phyloP scores from a whole-genome alignment of 148 eudicot species.

The Polygonum aviculare region DNA sequence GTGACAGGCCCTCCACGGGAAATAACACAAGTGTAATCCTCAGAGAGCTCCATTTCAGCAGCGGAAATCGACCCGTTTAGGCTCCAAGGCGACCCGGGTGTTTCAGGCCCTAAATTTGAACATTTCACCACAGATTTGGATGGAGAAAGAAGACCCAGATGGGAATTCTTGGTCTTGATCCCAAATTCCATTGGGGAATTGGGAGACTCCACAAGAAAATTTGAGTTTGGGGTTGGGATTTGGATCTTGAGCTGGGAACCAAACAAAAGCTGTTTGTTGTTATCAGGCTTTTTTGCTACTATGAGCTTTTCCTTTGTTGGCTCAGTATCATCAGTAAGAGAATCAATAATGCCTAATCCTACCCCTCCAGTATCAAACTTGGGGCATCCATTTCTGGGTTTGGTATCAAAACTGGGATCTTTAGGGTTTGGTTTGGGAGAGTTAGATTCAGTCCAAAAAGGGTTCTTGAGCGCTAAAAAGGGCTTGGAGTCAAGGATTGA shows the following conservation, averaged over 20 bases:
- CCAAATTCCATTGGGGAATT: slow-evolving; percentile 50
- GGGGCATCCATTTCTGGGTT: slow-evolving; percentile 13
- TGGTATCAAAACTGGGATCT: slow-evolving; percentile 21
- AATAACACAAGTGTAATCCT: slow-evolving; percentile 63
- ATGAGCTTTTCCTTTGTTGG: neutral
- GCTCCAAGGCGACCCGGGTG: slow-evolving; percentile 16
- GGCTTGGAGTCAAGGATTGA: slow-evolving; percentile 46
- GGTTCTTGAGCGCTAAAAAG: slow-evolving; percentile 25
- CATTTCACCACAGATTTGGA: neutral
- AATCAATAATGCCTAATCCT: slow-evolving; percentile 48
- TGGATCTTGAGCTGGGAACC: slow-evolving; percentile 50
- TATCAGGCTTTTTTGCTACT: slow-evolving; percentile 14
- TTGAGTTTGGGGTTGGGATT: slow-evolving; percentile 28
- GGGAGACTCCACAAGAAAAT: slow-evolving; percentile 22
- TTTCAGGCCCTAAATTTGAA: slow-evolving; percentile 13
- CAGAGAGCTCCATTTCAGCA: slow-evolving; percentile 56
- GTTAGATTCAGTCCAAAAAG: slow-evolving; percentile 27
- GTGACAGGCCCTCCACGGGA: slow-evolving; percentile 47
- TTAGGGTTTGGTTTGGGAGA: slow-evolving; percentile 17
- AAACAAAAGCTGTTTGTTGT: slow-evolving; percentile 27
- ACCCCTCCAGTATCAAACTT: slow-evolving; percentile 25
- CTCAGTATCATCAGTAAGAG: slow-evolving; percentile 19
- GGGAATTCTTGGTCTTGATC: slow-evolving; percentile 37
- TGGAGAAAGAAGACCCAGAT: slow-evolving; percentile 21
- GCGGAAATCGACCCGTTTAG: slow-evolving; percentile 22